These are phyloP conservation scores for Tieghemostelium lacteum DNA, from an alignment of 78 protist species.

Conservation along the genomic window DNA sequence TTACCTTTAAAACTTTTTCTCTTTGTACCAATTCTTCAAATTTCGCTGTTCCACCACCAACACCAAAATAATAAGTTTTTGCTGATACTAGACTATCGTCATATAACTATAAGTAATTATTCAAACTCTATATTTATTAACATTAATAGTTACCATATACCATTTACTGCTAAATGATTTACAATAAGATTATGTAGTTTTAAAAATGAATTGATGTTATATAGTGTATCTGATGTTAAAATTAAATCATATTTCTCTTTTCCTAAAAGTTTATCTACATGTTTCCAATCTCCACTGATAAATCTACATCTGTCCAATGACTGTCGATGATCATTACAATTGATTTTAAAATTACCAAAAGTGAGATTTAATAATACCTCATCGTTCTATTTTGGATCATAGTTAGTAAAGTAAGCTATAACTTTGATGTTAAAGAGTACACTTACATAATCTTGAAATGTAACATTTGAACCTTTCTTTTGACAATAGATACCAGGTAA, in stretches of 20 bases:
- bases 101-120: not conserved
- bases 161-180: constrained; percentile 22
- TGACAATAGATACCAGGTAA: not conserved
- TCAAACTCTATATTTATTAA: no score
- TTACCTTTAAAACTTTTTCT: constrained; percentile 5
- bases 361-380: constrained; percentile 55
- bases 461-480: constrained; percentile 43
- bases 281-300: constrained; percentile 70
- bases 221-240: constrained; percentile 71
- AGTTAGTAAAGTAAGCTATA: not conserved
- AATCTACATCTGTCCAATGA: not conserved
- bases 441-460: constrained; percentile 83
- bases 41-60: constrained; percentile 49
- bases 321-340: not conserved
- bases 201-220: constrained; percentile 36
- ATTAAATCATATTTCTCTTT: constrained; percentile 62
- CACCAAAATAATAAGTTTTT: constrained; percentile 70
- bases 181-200: constrained; percentile 29
- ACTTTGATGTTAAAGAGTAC: no score
- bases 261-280: constrained; percentile 17
- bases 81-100: constrained; percentile 33
- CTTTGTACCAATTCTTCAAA: constrained; percentile 37
- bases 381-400: constrained; percentile 16
- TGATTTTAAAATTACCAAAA: no score
- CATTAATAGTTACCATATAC: constrained; percentile 43